A percentile compares a stretch with the other conserved stretches of the same genome.
These are phyloP conservation scores for Colletotrichum lini DNA, from an alignment of 2,329 filamentous ascomycete species.

Conservation along the genomic window DNA sequence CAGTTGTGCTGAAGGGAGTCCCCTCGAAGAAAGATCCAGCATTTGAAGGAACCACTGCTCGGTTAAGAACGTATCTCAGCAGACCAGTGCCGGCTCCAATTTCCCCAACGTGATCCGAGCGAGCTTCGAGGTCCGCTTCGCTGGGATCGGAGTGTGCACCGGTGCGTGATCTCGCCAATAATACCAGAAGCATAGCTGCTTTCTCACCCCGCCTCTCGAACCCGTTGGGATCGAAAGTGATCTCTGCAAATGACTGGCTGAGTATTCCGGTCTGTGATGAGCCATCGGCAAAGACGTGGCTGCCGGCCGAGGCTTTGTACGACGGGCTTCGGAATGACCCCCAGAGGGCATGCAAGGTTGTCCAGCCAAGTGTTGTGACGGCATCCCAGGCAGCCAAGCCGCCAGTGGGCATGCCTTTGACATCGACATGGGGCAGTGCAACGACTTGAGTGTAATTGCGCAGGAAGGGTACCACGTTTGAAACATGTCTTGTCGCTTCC, in stretches of 20 bases:
- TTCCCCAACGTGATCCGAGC: not conserved
- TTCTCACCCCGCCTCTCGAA: not conserved
- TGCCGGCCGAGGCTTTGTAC: slow-evolving; percentile 18
- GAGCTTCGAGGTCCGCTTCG: not conserved
- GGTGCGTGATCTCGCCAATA: not conserved
- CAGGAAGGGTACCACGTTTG: not conserved
- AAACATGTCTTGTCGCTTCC: not conserved
- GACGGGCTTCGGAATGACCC: slow-evolving; percentile 5
- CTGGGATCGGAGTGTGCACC: not conserved
- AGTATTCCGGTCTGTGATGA: not conserved
- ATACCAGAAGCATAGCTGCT: not conserved
- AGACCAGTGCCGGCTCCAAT: not conserved
- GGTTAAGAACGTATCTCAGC: slow-evolving; percentile 10
- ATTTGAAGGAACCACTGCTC: not conserved
- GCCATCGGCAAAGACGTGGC: slow-evolving; percentile 9
- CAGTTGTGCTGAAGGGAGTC: slow-evolving; percentile 6
- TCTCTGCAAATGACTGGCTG: not conserved
- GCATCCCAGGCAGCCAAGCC: slow-evolving; percentile 3
- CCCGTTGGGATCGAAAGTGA: not conserved
- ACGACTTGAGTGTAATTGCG: slow-evolving; percentile 17
- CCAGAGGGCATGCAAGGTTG: not conserved
- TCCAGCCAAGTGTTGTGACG: slow-evolving; percentile 19
- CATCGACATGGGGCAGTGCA: not conserved
- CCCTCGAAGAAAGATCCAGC: not conserved
- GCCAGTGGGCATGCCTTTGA: not conserved